A percentile compares a stretch with the other conserved stretches of the same genome.
Evolutionary conservation across 2,329 filamentous ascomycete species (phyloP).

Genomic region (Verticillium isaacii): DNA sequence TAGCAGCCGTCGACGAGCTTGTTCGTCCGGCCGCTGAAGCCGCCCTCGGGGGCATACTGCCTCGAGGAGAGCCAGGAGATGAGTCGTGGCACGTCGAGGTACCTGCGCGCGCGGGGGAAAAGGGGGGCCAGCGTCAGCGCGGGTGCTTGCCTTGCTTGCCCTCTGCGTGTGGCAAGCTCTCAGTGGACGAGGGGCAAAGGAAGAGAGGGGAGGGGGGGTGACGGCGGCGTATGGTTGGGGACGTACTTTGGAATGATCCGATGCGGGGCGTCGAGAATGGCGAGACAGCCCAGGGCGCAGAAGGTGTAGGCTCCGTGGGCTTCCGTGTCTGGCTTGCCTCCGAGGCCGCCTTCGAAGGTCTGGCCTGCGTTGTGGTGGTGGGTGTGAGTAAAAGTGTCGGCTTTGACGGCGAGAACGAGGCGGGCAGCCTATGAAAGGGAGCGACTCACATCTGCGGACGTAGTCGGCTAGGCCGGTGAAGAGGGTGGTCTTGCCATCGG

Average conservation of each 20-base stretch:
- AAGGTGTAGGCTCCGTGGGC: slow-evolving; percentile 97
- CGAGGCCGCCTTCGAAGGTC: slow-evolving; percentile 93
- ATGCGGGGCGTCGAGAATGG: slow-evolving; percentile 76
- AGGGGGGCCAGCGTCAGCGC: slow-evolving; percentile 11
- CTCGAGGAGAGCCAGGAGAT: slow-evolving; percentile 85
- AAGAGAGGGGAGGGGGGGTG: slow-evolving; percentile 8
- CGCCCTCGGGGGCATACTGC: slow-evolving; percentile 87
- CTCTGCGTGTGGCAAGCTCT: not conserved
- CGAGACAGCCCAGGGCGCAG: slow-evolving; percentile 84
- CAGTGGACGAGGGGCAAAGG: slow-evolving; percentile 8
- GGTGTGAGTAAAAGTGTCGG: not conserved
- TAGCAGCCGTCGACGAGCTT: slow-evolving; percentile 98
- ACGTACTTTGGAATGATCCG: slow-evolving; percentile 66
- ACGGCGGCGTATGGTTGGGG: slow-evolving; percentile 4
- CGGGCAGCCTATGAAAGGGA: not conserved
- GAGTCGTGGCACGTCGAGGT: slow-evolving; percentile 71
- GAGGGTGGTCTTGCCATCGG: slow-evolving; percentile 56
- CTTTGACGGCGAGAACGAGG: not conserved
- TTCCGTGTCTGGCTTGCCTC: slow-evolving; percentile 77
- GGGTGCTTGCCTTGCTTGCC: not conserved
- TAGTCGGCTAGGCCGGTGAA: slow-evolving; percentile 73
- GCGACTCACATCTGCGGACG: slow-evolving; percentile 67
- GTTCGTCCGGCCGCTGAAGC: slow-evolving; percentile 90
- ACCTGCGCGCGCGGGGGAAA: slow-evolving; percentile 37
- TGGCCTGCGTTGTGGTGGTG: slow-evolving; percentile 53